Evolutionary conservation across 768 basidiomycete genomes (phyloP).

Genomic region (Macrolepiota dolichaula): DNA sequence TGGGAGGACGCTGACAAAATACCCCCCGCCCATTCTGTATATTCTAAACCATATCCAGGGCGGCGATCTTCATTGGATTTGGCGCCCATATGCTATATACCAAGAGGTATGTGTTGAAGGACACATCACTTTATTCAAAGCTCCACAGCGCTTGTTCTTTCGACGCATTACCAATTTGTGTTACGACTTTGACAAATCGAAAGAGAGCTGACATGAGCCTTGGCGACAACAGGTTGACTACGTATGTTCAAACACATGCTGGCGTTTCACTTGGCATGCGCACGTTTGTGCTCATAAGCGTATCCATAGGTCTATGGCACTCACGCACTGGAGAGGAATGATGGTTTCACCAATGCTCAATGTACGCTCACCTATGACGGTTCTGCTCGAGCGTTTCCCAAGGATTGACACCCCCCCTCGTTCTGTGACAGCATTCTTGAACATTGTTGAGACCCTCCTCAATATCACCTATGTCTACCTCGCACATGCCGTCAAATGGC

Average conservation of each 20-base stretch:
- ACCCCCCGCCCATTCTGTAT: too few species aligned
- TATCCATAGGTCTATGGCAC: slow-evolving; percentile 65
- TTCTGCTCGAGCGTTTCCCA: neutral
- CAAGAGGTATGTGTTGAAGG: slow-evolving; percentile 55
- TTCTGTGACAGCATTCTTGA: slow-evolving; percentile 64
- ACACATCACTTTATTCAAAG: neutral
- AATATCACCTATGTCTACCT: slow-evolving; percentile 77
- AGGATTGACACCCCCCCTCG: neutral
- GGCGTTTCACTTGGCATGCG: neutral
- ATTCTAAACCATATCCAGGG: slow-evolving; percentile 35
- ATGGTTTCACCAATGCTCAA: slow-evolving; percentile 87
- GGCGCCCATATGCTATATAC: slow-evolving; percentile 80
- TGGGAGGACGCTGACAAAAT: too few species aligned
- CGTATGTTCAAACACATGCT: slow-evolving; percentile 20
- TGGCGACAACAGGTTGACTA: slow-evolving; percentile 28
- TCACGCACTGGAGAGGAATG: slow-evolving; percentile 54
- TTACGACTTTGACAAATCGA: neutral
- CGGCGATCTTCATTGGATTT: slow-evolving; percentile 90
- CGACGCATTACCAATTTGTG: too few species aligned
- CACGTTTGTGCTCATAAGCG: neutral
- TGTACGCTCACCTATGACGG: slow-evolving; percentile 38
- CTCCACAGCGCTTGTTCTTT: neutral
- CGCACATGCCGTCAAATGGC: slow-evolving; percentile 56
- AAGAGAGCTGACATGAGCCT: slow-evolving; percentile 13
- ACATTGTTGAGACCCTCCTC: slow-evolving; percentile 73